phyloP scores from a whole-genome alignment of 106 monocot genomes.

The Platanthera zijinensis region DNA sequence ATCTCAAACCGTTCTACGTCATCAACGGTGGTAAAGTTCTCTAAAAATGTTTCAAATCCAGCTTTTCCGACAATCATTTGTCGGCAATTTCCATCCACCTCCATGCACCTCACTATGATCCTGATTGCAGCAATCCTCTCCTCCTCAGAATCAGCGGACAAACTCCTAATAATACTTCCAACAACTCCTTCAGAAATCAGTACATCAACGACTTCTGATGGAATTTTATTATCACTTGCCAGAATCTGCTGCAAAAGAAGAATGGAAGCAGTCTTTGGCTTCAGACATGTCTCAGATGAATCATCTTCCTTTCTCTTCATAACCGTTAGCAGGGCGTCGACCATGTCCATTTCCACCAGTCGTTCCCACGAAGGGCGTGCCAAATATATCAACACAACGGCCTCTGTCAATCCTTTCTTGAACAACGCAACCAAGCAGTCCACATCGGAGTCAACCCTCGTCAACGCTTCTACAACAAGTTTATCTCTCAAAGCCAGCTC shows the following conservation, averaged over 20 bases:
- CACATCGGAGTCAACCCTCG: conserved; percentile 48
- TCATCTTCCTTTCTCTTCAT: conserved; percentile 23
- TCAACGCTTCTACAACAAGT: conserved; percentile 37
- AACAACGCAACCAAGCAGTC: conserved; percentile 47
- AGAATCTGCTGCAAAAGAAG: conserved; percentile 38
- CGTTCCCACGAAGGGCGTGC: conserved; percentile 29
- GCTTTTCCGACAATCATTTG: conserved; percentile 34
- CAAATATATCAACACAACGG: conserved; percentile 32
- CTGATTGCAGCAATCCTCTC: conserved; percentile 41
- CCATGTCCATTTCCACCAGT: conserved; percentile 41
- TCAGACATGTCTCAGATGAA: conserved; percentile 16
- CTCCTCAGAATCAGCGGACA: conserved; percentile 31
- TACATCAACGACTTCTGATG: conserved; percentile 6
- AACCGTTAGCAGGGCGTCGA: conserved; percentile 25
- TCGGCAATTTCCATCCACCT: conserved; percentile 45
- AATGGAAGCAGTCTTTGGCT: conserved; percentile 37
- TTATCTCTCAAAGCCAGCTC: conserved; percentile 37
- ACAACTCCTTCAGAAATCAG: conserved; percentile 28
- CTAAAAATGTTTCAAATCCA: conserved; percentile 23
- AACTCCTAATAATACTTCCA: conserved; percentile 22
- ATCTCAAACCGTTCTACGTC: conserved; percentile 36
- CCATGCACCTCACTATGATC: conserved; percentile 41
- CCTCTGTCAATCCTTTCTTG: conserved; percentile 50
- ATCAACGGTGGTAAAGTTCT: conserved; percentile 20
- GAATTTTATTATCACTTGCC: conserved; percentile 11